Evolutionary conservation across 768 basidiomycete species (phyloP).

Genomic region (Kwoniella bestiolae): DNA sequence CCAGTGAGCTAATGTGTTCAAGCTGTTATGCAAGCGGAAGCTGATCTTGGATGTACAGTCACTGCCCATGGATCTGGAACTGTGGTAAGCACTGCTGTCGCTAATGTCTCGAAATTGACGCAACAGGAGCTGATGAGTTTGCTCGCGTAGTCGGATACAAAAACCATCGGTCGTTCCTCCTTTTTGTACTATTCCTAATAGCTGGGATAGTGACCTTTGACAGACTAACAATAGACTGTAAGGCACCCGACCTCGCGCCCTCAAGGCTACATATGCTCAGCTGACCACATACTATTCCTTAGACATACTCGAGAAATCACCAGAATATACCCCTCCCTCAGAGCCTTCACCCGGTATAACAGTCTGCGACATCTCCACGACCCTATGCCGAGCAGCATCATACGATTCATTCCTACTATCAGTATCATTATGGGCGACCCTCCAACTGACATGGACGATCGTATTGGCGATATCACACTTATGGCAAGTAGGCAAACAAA

Average conservation of each 20-base stretch:
- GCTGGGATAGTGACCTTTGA: conserved; percentile 79
- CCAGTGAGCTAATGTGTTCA: conserved; percentile 67
- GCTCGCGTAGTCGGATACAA: conserved; percentile 72
- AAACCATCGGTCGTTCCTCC: conserved; percentile 93
- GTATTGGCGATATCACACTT: conserved; percentile 82
- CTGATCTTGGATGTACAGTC: conserved; percentile 61
- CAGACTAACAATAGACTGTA: conserved; percentile 80
- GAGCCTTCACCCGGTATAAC: conserved; percentile 59
- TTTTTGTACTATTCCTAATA: conserved; percentile 88
- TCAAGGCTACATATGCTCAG: not conserved
- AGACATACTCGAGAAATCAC: conserved; percentile 52
- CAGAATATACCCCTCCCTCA: conserved; percentile 33
- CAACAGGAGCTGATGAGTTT: not conserved
- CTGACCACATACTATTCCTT: conserved; percentile 61
- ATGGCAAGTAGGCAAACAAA: conserved; percentile 90
- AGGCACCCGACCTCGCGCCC: conserved; percentile 51
- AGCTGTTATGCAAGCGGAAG: not conserved
- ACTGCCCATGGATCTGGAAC: conserved; percentile 99
- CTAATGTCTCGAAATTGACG: not conserved
- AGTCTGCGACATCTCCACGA: conserved; percentile 70
- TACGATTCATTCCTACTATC: conserved; percentile 82
- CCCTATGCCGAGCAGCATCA: conserved; percentile 71
- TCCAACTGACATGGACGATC: conserved; percentile 93
- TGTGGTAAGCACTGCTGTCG: conserved; percentile 85
- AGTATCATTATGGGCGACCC: conserved; percentile 80